Evolutionary conservation across 129 eudicot genomes (phyloP).

Genomic region (Gnaphalium uliginosum): DNA sequence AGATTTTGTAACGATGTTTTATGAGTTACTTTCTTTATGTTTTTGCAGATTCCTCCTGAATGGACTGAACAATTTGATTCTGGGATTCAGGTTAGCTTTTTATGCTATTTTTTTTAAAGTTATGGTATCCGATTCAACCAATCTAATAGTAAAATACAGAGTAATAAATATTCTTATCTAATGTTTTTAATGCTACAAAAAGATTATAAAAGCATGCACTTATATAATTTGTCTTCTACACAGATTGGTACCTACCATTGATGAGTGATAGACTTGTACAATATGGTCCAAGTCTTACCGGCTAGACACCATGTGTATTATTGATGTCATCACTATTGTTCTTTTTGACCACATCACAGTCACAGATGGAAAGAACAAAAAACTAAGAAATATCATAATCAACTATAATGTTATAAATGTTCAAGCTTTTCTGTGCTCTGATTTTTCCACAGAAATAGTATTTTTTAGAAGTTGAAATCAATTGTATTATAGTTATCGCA

Average conservation of each 20-base stretch:
- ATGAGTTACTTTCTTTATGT: neutral
- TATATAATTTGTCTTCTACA: neutral
- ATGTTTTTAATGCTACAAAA: no score
- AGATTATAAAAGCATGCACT: neutral
- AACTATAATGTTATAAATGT: slow-evolving; percentile 3
- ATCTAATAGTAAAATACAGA: neutral
- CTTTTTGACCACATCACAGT: slow-evolving; percentile 12
- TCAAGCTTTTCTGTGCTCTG: neutral
- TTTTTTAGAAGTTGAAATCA: neutral
- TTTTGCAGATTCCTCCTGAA: slow-evolving; percentile 82
- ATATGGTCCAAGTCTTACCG: neutral
- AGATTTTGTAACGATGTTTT: neutral
- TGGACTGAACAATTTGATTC: slow-evolving; percentile 99
- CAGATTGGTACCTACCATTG: neutral
- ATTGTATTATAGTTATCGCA: neutral
- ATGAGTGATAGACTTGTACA: neutral
- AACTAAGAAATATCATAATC: slow-evolving; percentile 7
- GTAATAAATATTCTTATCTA: no score
- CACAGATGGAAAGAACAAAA: neutral
- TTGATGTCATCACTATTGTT: slow-evolving; percentile 16
- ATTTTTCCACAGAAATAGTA: neutral
- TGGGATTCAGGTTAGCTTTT: slow-evolving; percentile 79
- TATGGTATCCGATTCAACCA: neutral
- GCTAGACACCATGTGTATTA: slow-evolving; percentile 15
- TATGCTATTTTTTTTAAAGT: neutral